A percentile compares a stretch with the other conserved stretches of the same genome.
Conservation (phyloP, 2,329 filamentous ascomycete species). For the Clonostachys chloroleuca region DNA sequence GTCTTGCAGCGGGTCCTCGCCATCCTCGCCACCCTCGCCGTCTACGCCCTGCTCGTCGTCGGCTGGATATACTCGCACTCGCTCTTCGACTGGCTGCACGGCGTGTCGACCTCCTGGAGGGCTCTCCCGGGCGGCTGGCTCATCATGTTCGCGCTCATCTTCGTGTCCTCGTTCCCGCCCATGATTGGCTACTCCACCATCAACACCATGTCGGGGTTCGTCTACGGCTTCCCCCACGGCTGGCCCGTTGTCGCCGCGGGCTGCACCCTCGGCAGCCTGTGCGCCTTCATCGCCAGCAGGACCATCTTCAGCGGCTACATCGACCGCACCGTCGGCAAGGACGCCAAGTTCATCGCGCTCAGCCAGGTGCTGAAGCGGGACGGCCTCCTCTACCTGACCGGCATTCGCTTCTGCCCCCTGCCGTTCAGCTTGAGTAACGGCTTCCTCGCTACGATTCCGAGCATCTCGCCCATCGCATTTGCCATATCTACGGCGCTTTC, state of each 20-base stretch:
- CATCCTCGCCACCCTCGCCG: conserved; percentile 39
- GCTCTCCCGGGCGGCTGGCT: conserved; percentile 66
- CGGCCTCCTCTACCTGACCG: conserved; percentile 81
- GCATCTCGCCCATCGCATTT: conserved; percentile 72
- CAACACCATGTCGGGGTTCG: conserved; percentile 47
- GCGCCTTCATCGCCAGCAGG: conserved; percentile 75
- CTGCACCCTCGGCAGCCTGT: conserved; percentile 73
- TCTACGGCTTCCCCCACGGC: conserved; percentile 55
- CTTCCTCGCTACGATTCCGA: conserved; percentile 90
- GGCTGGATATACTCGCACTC: conserved; percentile 74
- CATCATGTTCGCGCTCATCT: conserved; percentile 72
- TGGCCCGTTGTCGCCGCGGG: conserved; percentile 82
- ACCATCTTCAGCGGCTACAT: conserved; percentile 78
- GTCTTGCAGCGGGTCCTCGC: conserved; percentile 59
- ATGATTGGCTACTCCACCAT: conserved; percentile 83
- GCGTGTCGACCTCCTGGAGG: conserved; percentile 74
- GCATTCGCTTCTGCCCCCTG: conserved; percentile 88
- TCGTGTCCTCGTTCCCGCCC: conserved; percentile 78
- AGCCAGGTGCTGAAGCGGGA: conserved; percentile 86
- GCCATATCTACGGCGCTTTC: conserved; percentile 77
- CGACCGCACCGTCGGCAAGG: conserved; percentile 71
- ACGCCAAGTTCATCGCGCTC: conserved; percentile 85
- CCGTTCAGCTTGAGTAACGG: conserved; percentile 94
- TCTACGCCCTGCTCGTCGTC: conserved; percentile 56
- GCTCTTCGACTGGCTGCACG: conserved; percentile 73